Percentiles rank a stretch among this genome's conserved stretches.
These are phyloP conservation scores for Mycena albidolilacea DNA, from an alignment of 768 basidiomycete species.

Conservation along the genomic window DNA sequence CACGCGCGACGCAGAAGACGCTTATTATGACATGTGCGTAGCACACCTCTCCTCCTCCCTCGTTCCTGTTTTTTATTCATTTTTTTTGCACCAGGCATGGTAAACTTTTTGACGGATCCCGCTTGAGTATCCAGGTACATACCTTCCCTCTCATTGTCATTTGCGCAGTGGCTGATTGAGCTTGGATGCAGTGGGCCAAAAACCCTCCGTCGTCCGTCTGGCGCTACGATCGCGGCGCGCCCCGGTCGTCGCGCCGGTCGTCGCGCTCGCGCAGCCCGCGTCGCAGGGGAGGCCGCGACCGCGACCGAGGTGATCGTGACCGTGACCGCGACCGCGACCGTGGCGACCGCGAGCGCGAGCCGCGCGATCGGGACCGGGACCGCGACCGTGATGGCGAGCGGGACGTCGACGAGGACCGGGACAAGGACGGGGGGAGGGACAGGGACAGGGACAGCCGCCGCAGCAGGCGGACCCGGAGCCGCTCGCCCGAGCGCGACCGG, in stretches of 20 bases:
- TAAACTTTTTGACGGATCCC: constrained; percentile 78
- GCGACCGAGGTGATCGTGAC: constrained; percentile 45
- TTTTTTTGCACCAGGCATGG: constrained; percentile 71
- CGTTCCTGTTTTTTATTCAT: not conserved
- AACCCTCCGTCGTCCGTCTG: constrained; percentile 88
- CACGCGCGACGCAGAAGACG: constrained; percentile 84
- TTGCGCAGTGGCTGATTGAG: not conserved
- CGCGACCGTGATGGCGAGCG: constrained; percentile 36
- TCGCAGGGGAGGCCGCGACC: constrained; percentile 50
- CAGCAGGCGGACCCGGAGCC: constrained; percentile 67
- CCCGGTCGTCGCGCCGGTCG: constrained; percentile 47
- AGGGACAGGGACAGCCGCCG: constrained; percentile 55
- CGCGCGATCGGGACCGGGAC: not conserved
- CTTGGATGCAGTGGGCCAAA: constrained; percentile 76
- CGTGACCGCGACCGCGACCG: constrained; percentile 50
- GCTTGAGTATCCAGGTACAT: constrained; percentile 79
- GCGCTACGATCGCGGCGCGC: constrained; percentile 68
- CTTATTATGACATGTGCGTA: constrained; percentile 86
- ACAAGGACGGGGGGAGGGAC: constrained; percentile 52
- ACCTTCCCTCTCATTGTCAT: not conserved
- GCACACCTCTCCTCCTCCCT: not conserved
- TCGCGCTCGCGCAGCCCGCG: constrained; percentile 43
- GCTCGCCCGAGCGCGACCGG: constrained; percentile 57
- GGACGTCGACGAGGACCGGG: constrained; percentile 49
- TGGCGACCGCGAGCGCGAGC: not conserved